Evolutionary conservation across 192 early-diverging fungal species (phyloP), one percentile per base, ranked within the genome.

Genomic region (Podila minutissima): DNA sequence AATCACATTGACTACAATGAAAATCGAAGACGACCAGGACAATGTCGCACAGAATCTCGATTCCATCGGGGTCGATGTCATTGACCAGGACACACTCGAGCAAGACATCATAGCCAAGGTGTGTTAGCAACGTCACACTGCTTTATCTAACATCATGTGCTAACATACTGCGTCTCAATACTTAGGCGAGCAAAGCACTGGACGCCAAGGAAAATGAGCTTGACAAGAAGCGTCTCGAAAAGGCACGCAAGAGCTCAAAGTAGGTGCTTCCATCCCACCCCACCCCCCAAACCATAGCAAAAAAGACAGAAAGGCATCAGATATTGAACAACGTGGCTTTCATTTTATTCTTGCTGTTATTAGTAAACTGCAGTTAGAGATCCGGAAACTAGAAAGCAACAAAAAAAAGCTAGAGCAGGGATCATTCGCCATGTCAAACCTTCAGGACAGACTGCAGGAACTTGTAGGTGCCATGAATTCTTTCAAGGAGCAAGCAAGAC

Each of bases 61-160:
- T 37, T 22, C 69, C 24, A 32, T 86, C 7, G 84, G 84, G 32
- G 83, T 88, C 19, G 82, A 72, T 58, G 65, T 87, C 53, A 75
- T 92, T 0, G 91, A 94, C 74, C 93, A 95, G 74, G 67, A 82
- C 13, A 72, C 68, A 12, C 83, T 96, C 20, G 95, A 96, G 73
- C 82, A 81, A 37, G 69, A 85, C 10, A 87, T 96, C 35, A 92
- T 93, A 22, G 85, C 85, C 29, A 83, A 90, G 76, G 90, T 88
- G 70, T n/a, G 53, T 26, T 26, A 9, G 41, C 4, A 13, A 29
- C 12, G 19, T 28, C 15, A 35, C 4, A 11, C 11, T 22, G 10
- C 13, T 20, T 26, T 11, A 2, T 8, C 13, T 19, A 49, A 26
- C 24, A 11, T 33, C 29, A 24, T 22, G 12, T 59, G 10, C 29